Conservation (phyloP, 257 asterid genomes). For the Scutellaria barbata region DNA sequence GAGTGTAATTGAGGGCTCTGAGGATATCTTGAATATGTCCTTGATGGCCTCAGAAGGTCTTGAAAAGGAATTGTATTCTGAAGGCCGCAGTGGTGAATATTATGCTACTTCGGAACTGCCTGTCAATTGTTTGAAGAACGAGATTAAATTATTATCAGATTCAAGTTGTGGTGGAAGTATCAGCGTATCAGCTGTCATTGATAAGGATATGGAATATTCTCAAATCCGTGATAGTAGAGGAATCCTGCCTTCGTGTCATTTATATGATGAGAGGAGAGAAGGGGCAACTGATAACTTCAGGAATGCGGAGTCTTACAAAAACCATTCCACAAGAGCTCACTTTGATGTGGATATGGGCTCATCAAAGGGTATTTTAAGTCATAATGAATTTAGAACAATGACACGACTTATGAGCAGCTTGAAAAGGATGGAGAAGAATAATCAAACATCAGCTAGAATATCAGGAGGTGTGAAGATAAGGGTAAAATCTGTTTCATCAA, state of each 20-base stretch:
- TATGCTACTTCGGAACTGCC: neutral
- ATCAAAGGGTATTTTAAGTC: constrained; percentile 9
- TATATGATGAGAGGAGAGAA: constrained; percentile 12
- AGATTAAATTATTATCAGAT: constrained; percentile 1
- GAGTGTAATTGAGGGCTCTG: constrained; percentile 10
- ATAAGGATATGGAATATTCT: constrained; percentile 23
- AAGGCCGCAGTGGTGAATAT: constrained; percentile 23
- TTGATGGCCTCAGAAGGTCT: constrained; percentile 18
- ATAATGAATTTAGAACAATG: constrained; percentile 20
- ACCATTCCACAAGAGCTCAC: neutral
- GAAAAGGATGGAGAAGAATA: constrained; percentile 15
- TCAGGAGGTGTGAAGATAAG: constrained; percentile 30
- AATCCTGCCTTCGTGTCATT: constrained; percentile 26
- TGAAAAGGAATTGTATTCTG: constrained; percentile 30
- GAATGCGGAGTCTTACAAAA: constrained; percentile 30
- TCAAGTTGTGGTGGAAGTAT: constrained; percentile 17
- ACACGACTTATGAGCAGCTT: constrained; percentile 25
- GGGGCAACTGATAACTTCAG: constrained; percentile 14
- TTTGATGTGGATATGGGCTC: constrained; percentile 23
- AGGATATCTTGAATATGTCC: constrained; percentile 12
- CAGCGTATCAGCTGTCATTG: constrained; percentile 1
- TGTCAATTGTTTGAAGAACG: constrained; percentile 17
- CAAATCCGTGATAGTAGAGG: constrained; percentile 19
- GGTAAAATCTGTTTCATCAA: constrained; percentile 16
- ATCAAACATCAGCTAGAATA: constrained; percentile 15